Evolutionary conservation across 23 red algal species (phyloP).

Genomic region (Gracilaria caudata): DNA sequence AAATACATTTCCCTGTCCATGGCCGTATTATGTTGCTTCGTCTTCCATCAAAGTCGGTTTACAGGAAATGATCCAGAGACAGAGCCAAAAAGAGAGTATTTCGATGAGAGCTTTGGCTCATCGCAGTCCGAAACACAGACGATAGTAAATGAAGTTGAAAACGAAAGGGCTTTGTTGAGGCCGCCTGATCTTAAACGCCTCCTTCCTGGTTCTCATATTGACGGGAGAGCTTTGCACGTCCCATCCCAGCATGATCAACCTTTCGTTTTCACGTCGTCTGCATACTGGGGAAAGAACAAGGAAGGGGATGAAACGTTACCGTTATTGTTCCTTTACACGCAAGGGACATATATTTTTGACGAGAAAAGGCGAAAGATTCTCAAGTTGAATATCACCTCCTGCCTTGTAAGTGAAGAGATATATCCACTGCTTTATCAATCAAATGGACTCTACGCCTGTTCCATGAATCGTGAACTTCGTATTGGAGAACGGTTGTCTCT

Average conservation of each 20-base stretch:
- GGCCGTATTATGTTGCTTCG: no score
- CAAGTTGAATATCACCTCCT: slow-evolving; percentile 27
- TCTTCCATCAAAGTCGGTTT: neutral
- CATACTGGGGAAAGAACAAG: neutral
- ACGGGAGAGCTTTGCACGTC: neutral
- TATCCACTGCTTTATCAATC: neutral
- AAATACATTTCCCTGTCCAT: slow-evolving; percentile 29
- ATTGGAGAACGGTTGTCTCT: slow-evolving; percentile 27
- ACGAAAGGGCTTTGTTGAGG: neutral
- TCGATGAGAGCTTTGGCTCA: no score
- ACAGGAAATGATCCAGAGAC: no score
- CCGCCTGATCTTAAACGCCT: neutral
- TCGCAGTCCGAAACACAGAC: no score
- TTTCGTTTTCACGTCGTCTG: slow-evolving; percentile 11
- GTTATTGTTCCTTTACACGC: slow-evolving; percentile 25
- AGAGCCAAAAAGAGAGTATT: no score
- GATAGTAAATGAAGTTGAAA: no score
- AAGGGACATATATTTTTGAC: slow-evolving; percentile 26
- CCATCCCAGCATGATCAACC: slow-evolving; percentile 6
- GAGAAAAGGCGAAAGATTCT: neutral
- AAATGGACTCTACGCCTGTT: slow-evolving; percentile 22
- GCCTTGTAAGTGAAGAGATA: neutral
- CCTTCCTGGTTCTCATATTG: neutral
- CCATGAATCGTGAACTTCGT: neutral
- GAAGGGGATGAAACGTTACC: neutral